Evolutionary conservation across 148 eudicot genomes (phyloP).

Genomic region (Rhododendron simsii): DNA sequence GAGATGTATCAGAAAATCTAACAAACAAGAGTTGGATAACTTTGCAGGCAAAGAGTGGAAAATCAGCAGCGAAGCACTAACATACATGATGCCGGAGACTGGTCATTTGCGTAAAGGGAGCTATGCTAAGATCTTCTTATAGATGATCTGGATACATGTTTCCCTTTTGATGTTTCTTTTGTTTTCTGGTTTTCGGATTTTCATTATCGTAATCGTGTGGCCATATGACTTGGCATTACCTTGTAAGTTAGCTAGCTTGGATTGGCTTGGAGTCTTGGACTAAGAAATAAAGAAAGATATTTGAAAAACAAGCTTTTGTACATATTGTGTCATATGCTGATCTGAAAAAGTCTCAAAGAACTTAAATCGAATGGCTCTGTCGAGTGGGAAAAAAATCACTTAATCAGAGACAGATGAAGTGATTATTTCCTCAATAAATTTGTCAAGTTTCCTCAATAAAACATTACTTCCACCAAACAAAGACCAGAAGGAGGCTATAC

Average conservation of each 20-base stretch:
- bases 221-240: neutral
- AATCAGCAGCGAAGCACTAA: constrained; percentile 12
- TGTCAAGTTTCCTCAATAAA: too few relatives aligned
- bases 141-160: neutral
- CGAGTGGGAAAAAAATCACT: neutral
- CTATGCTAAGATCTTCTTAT: neutral
- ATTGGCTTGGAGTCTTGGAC: neutral
- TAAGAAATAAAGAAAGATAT: neutral
- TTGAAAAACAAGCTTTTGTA: neutral
- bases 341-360: neutral
- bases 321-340: neutral
- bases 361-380: neutral
- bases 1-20: neutral
- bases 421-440: too few relatives aligned
- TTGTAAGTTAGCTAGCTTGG: neutral
- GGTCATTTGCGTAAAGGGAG: neutral
- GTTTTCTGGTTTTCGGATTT: too few relatives aligned
- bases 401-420: neutral
- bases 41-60: constrained; percentile 14
- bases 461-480: too few relatives aligned
- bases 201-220: neutral
- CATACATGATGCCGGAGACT: neutral
- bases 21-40: neutral
- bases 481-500: neutral
- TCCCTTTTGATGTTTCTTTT: neutral